Percentiles rank a stretch among this genome's conserved stretches.
phyloP scores from a whole-genome alignment of 73 alveolate species.

The Tetrahymena malaccensis region DNA sequence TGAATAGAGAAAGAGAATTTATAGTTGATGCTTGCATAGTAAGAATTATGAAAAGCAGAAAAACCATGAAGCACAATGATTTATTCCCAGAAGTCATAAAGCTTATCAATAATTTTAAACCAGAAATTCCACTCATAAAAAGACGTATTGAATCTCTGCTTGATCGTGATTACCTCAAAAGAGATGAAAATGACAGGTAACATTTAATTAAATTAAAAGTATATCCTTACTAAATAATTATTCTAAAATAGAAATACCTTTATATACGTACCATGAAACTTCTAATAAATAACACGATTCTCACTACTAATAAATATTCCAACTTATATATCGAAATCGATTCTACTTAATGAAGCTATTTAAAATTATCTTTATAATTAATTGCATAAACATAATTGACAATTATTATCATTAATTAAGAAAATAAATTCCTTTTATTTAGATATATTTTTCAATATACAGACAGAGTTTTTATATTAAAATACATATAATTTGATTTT shows the following conservation, averaged over 20 bases:
- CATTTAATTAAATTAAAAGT: neutral
- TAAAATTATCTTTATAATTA: too few species aligned
- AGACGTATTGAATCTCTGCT: slow-evolving; percentile 26
- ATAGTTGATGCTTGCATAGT: slow-evolving; percentile 26
- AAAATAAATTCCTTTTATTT: too few species aligned
- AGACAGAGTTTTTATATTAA: too few species aligned
- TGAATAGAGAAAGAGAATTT: slow-evolving; percentile 11
- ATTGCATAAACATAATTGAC: too few species aligned
- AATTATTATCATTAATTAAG: too few species aligned
- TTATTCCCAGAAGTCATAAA: neutral
- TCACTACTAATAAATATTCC: neutral
- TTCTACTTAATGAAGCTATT: too few species aligned
- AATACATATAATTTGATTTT: too few species aligned
- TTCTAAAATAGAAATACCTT: neutral
- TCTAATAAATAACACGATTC: neutral
- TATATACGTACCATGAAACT: neutral
- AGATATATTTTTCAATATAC: too few species aligned
- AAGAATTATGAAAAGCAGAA: slow-evolving; percentile 19
- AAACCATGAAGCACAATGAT: slow-evolving; percentile 20
- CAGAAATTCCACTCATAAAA: slow-evolving; percentile 13
- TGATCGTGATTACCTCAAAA: slow-evolving; percentile 25
- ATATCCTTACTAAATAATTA: too few species aligned
- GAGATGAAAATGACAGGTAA: slow-evolving; percentile 43
- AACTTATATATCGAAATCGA: neutral
- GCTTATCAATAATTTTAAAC: slow-evolving; percentile 12